Conservation (phyloP, 139 green algal genomes). For the Chlorella sp. region DNA sequence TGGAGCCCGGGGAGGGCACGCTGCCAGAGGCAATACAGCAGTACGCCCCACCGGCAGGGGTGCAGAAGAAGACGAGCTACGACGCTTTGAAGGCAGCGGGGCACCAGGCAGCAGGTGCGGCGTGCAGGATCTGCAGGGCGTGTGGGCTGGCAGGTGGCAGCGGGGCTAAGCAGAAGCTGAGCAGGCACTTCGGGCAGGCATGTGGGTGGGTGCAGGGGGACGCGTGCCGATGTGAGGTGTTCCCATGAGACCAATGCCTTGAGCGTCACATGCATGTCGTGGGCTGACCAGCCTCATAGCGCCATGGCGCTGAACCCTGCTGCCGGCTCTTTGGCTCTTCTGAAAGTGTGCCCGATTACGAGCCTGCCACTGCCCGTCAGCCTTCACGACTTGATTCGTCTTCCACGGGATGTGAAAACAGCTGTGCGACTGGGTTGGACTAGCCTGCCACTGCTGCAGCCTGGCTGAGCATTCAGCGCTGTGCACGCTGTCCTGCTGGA, state of each 20-base stretch:
- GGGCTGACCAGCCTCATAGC: no score
- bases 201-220: constrained; percentile 1
- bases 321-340: no score
- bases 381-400: no score
- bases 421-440: no score
- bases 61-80: constrained; percentile 26
- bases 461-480: background rate
- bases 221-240: background rate
- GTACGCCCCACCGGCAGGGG: constrained; percentile 12
- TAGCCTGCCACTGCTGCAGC: background rate
- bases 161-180: background rate
- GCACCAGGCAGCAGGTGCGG: constrained; percentile 1
- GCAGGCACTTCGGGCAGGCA: background rate
- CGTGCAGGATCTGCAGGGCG: no score
- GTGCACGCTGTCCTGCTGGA: background rate
- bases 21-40: constrained; percentile 31
- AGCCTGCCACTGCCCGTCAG: no score
- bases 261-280: no score
- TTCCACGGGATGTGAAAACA: no score
- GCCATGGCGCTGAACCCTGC: no score
- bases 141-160: no score
- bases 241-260: background rate
- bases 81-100: constrained; percentile 31
- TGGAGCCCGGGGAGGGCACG: background rate
- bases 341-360: no score